Conservation (phyloP, 2,329 filamentous ascomycete species). For the Fusarium papillatum region DNA sequence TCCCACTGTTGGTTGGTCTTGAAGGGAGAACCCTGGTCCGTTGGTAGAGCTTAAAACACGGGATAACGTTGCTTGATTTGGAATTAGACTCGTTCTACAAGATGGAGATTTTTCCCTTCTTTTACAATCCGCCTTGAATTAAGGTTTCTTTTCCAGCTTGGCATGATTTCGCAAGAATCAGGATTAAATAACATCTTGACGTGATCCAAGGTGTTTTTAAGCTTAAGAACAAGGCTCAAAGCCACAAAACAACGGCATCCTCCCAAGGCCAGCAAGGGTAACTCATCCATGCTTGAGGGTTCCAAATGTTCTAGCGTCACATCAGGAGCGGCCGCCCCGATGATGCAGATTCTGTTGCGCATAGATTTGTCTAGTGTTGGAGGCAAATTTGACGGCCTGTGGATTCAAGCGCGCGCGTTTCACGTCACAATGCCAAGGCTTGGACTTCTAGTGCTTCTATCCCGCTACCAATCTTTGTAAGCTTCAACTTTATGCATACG, state of each 20-base stretch:
- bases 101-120: neutral
- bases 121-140: neutral
- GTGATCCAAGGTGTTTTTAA: constrained; percentile 1
- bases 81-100: neutral
- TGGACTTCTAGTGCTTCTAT: neutral
- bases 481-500: neutral
- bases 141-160: neutral
- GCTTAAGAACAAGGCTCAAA: constrained; percentile 6
- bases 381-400: neutral
- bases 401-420: constrained; percentile 15
- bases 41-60: constrained; percentile 17
- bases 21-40: neutral
- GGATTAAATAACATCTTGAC: neutral
- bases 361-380: neutral
- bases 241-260: neutral
- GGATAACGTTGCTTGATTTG: constrained; percentile 9
- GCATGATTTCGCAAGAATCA: neutral
- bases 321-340: constrained; percentile 20
- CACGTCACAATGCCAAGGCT: neutral
- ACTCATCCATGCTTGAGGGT: constrained; percentile 42
- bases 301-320: constrained; percentile 28
- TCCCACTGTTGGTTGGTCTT: constrained; percentile 1
- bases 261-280: no score
- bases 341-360: constrained; percentile 26
- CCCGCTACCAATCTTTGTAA: neutral